Base-by-base conservation (phyloP, 2,329 filamentous ascomycete species). In the Sporothrix phasma region DNA sequence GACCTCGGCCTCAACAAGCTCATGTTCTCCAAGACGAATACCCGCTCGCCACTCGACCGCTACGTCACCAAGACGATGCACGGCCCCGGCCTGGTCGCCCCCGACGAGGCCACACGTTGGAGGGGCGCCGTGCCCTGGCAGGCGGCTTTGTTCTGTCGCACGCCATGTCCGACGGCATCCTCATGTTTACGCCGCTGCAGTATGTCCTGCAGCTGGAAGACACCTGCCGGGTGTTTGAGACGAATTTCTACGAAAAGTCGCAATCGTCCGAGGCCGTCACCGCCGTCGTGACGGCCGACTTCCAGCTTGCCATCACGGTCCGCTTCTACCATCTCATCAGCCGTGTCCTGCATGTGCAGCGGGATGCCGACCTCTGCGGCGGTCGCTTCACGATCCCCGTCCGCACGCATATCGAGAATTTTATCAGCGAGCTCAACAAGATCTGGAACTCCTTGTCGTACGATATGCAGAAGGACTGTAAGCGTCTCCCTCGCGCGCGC, bases 91-190 rank as follows among this genome's bases (percentile, higher is more conserved):
- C 11, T 66, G n/a, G 46, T 34, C 3, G 63, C 58, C 2, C 58
- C 64, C 5, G 63, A 65, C 19, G 24, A 54, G 6, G 66, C n/a
- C 69, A 68, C 58, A 68, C 67, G 2, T 47, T 66, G n/a, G 78
- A 78, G 26, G 77, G 77, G 62, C 74, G 78, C 61, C 73, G 78
- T 54, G 77, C 77, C 2, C 72, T 77, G 13, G 74, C 75, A 3
- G 78, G 77, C 3, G 74, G 76, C 31, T 80, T 76, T 66, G 78
- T 76, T 65, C 68, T 79, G 13, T 74, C 75, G 11, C 76, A 76
- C 13, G 61, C 65, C 29, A 39, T 69, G 13, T 60, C 64, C 5
- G 56, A 46, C 39, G 64, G 66, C 47, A 43, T 68, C 17, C 51
- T 51, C n/a, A 64, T 67, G 54, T 66, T 78, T 73, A 34, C 78